Conservation (phyloP, 345 rosid species). For the Microthlaspi erraticum region DNA sequence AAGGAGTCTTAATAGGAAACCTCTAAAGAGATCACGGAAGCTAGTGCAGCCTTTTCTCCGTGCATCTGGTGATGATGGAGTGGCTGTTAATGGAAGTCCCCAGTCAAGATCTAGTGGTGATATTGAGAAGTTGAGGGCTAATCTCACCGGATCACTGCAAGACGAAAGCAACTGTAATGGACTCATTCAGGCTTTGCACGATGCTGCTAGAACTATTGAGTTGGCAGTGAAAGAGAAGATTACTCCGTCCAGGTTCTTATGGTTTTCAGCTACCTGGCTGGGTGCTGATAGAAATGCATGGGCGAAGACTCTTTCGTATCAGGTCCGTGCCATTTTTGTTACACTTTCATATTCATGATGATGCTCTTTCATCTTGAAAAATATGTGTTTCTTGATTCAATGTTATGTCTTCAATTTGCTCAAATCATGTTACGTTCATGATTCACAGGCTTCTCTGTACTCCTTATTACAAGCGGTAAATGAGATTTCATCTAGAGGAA, state of each 20-base stretch:
- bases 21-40: constrained; percentile 51
- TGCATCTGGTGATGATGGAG: constrained; percentile 80
- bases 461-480: constrained; percentile 85
- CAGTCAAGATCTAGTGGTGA: constrained; percentile 50
- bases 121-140: constrained; percentile 60
- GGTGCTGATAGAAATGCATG: constrained; percentile 75
- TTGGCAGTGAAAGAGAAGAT: constrained; percentile 68
- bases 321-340: constrained; percentile 53
- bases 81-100: constrained; percentile 67
- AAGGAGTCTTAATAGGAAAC: constrained; percentile 37
- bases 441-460: constrained; percentile 78
- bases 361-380: constrained; percentile 1
- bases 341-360: neutral
- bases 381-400: constrained; percentile 5
- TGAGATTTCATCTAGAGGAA: constrained; percentile 83
- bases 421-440: constrained; percentile 42
- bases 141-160: constrained; percentile 61
- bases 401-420: constrained; percentile 24
- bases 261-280: constrained; percentile 88
- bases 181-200: constrained; percentile 80
- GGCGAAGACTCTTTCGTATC: constrained; percentile 87
- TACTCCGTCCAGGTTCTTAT: constrained; percentile 57
- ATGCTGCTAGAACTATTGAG: constrained; percentile 88
- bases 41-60: constrained; percentile 38
- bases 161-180: constrained; percentile 65